Base-by-base conservation (phyloP, 305 asterid species). In the Fraxinus velutina region DNA sequence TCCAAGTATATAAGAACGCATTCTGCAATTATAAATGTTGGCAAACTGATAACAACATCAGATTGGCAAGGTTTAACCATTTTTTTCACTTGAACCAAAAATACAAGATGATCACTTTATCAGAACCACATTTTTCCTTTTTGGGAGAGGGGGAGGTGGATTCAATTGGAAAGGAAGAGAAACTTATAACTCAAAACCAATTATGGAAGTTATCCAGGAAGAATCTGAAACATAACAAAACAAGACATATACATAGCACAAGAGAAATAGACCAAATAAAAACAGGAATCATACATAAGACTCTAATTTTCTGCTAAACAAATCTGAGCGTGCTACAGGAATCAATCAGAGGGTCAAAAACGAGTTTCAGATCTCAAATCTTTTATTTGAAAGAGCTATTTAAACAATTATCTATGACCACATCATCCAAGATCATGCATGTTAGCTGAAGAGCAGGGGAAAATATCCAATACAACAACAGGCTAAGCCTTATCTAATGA, bases 1-100 rank as follows among this genome's bases (percentile, higher is more conserved):
- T 94, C 93, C 86, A 96, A 78, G 93, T 96, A 94, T 89, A 96
- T 96, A 33, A 96, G 91, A 80, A 96, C 99, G 74, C 99, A 96
- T 90, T 96, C 99, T 96, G 99, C 99, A 90, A 96, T 96, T 90
- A 94, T 94, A 88, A 96, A 92, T 84, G 99, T 94, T 73, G 99
- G 99, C 97, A 93, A 90, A 89, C 99, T 96, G 99, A 92, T 90
- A 89, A 87, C 62, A 86, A 89, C 87, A 90, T 94, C 90, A 94
- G 98, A 84, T 86, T 79, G 80, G 79, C 81, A 77, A 50, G 78
- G 83, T 81, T 82, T 82, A 85, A 76, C 52, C 79, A 75, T 81
- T 78, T 77, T 17, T 76, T 44, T 34, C n/a, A 55, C 47, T 73
- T 47, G 73, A 85, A 73, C 68, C 22, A 71, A 10, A 71, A 68